Evolutionary conservation across 2,329 filamentous ascomycete genomes (phyloP).

Genomic region (Lasiodiplodia hormozganensis): DNA sequence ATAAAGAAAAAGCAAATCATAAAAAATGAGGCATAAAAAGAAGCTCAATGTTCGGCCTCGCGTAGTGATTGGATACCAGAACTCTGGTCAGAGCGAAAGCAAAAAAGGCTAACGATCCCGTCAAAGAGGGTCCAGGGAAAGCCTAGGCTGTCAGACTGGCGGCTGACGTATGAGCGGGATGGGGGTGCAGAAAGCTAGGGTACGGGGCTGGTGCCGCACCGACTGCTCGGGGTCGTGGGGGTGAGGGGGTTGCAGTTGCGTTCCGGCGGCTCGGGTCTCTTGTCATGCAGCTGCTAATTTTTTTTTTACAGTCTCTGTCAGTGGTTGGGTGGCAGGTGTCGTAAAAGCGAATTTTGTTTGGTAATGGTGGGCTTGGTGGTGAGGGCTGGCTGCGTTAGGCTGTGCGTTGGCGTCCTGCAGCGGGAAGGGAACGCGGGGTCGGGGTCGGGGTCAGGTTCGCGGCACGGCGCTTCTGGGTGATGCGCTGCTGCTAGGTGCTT

Average conservation of each 20-base stretch:
- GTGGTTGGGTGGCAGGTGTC: background rate
- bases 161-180: background rate
- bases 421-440: background rate
- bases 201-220: no score
- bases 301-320: background rate
- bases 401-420: background rate
- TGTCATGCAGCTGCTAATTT: no score
- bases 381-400: background rate
- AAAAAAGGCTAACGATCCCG: no score
- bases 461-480: no score
- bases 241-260: no score
- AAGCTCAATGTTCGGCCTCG: no score
- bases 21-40: background rate
- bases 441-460: background rate
- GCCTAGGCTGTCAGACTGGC: no score
- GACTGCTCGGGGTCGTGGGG: no score
- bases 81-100: background rate
- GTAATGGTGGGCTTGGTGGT: background rate
- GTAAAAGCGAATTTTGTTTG: background rate
- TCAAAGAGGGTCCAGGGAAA: background rate
- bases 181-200: no score
- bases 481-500: background rate
- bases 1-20: background rate
- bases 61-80: background rate
- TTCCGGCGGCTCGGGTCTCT: background rate